phyloP scores from a whole-genome alignment of 1,284 basidiomycete genomes.

The Cryptococcus amylolentus region DNA sequence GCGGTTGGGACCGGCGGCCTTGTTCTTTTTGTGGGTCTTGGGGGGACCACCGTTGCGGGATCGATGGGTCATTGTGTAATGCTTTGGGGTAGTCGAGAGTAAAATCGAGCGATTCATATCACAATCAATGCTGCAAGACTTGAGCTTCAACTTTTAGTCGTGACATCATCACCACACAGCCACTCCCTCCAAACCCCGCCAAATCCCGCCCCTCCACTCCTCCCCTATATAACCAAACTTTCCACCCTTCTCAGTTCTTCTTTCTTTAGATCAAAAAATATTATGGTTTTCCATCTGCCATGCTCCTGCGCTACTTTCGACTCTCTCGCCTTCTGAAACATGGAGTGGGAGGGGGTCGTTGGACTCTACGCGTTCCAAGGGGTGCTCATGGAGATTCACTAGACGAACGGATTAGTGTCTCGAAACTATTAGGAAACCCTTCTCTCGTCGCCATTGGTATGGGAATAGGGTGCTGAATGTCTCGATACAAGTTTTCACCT shows the following conservation, averaged over 20 bases:
- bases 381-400: conserved; percentile 32
- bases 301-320: conserved; percentile 4
- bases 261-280: conserved; percentile 28
- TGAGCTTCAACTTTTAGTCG: neutral
- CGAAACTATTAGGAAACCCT: conserved; percentile 46
- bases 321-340: no score
- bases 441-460: conserved; percentile 13
- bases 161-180: neutral
- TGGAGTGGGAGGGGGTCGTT: no score
- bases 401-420: conserved; percentile 50
- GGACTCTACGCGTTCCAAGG: neutral
- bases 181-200: neutral
- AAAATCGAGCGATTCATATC: neutral
- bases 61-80: conserved; percentile 37
- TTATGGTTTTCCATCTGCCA: conserved; percentile 37
- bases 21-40: conserved; percentile 10
- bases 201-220: neutral
- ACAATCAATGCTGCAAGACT: neutral
- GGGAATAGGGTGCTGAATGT: conserved; percentile 33
- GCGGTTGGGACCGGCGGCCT: neutral
- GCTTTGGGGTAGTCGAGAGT: neutral
- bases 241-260: conserved; percentile 10
- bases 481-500: conserved; percentile 38
- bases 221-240: neutral
- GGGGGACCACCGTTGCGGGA: conserved; percentile 34